phyloP scores from a whole-genome alignment of 2,329 filamentous ascomycete genomes.

The Alternaria solani region DNA sequence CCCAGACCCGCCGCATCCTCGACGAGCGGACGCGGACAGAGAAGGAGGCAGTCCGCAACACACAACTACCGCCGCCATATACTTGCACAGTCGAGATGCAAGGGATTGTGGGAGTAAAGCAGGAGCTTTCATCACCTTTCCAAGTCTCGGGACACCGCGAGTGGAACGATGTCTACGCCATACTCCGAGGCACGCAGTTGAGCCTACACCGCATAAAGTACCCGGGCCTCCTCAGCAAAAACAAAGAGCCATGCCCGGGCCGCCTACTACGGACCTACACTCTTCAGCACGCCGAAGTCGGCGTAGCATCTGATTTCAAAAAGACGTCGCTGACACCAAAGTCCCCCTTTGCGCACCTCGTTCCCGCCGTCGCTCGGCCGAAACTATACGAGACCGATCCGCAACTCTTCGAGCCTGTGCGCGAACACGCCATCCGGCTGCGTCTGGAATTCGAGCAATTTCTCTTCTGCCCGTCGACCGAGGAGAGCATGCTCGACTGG shows the following conservation, averaged over 20 bases:
- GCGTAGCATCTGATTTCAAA: constrained; percentile 75
- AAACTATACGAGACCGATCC: constrained; percentile 57
- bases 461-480: constrained; percentile 70
- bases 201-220: constrained; percentile 71
- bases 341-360: constrained; percentile 56
- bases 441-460: constrained; percentile 78
- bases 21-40: constrained; percentile 34
- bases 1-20: constrained; percentile 28
- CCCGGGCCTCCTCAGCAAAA: constrained; percentile 54
- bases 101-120: constrained; percentile 62
- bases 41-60: constrained; percentile 22
- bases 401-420: constrained; percentile 55
- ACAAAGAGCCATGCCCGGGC: constrained; percentile 63
- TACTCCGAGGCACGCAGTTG: constrained; percentile 73
- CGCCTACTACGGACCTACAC: constrained; percentile 72
- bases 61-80: constrained; percentile 44
- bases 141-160: constrained; percentile 68
- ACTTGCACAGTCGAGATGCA: constrained; percentile 46
- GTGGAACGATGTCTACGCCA: constrained; percentile 70
- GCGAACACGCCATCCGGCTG: constrained; percentile 72
- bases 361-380: constrained; percentile 51
- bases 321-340: constrained; percentile 61
- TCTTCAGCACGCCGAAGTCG: constrained; percentile 77
- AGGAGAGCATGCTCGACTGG: constrained; percentile 73
- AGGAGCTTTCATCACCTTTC: constrained; percentile 71